Evolutionary conservation across 306 rosid species (phyloP), one percentile per base, ranked within the genome.

Genomic region (Prunus dulcis): DNA sequence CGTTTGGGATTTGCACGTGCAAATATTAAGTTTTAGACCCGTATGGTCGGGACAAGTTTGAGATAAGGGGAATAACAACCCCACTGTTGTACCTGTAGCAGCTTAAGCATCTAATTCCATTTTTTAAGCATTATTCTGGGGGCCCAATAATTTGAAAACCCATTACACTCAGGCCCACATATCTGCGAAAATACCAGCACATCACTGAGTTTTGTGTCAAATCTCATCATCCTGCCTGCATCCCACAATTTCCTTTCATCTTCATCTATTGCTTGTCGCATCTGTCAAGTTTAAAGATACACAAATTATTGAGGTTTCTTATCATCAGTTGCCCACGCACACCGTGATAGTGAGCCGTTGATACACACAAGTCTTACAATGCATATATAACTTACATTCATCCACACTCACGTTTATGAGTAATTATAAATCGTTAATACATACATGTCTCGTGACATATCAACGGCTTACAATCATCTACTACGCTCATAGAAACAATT

Each of bases 171-270:
- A 38, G 43, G 43, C 43, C 71, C 32, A 25, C 23, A 20, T 20
- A 67, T 67, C n/a, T 22, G 19, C 55, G 2, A 15, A 69, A 49
- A 22, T 50, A 50, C 20, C 17, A 27, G 45, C 45, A 15, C 22
- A 28, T 50, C 27, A 50, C 45, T 69, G 20, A 49, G 58, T 28
- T 47, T 68, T 69, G 25, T 69, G 73, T 47, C 73, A 47, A 68
- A 68, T 27, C 43, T 38, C 43, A 6, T 38, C 43, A 38, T 5
- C 30, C 13, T 9, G 0, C 52, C 13, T 9, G 0, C 52, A n/a
- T 38, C 49, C 7, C 50, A 34, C 38, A n/a, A 66, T 67, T 45
- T 67, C 41, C 20, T 22, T 46, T 41, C 56, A 68, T 47, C 57
- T 46, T 41, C 56, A 47, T 47, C 57, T 12, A 22, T 47, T 47